Evolutionary conservation across 176 grass and related monocot genomes (phyloP), one percentile per base, ranked within the genome.

Genomic region (Triticum dicoccoides): DNA sequence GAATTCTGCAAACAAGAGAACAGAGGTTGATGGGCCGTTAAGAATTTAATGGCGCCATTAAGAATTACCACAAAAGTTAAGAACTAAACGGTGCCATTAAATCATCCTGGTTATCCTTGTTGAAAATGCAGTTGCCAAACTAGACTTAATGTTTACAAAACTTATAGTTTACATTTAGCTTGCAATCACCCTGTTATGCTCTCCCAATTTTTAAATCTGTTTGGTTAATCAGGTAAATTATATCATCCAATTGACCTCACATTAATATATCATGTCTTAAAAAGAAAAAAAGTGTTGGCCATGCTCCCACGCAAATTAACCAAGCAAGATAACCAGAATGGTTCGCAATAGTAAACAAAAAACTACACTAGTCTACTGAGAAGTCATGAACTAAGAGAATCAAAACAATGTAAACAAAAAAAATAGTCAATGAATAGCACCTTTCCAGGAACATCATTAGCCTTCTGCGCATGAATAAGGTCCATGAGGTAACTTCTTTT

Each of bases 401-500:
- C 62, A 82, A 88, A 61, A 30, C 80, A 80, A 80, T 37, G 44
- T 33, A 70, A 21, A 37, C 27, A 12, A 20, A 54, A 70, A 72
- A 74, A 3, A 6, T 2, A 59, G 54, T 27, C 20, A 35, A 76
- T 17, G 27, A 51, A n/a, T 23, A 0, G 58, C 86, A 98, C 96
- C 96, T 95, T 98, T 25, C 96, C 96, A 86, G 93, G 93, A 78
- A 86, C 45, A 58, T 86, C 96, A 88, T 90, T 95, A 24, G 90
- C 90, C 32, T 87, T 95, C 89, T 98, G 93, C 9, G 96, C 96
- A 88, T 95, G 91, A 74, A 98, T 63, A 88, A 98, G 96, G 47
- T 98, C 96, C 96, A 98, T 95, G 7, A 98, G 91, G 84, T 98
- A 91, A 83, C 93, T 95, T 85, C 93, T 89, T 82, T 98, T 98